Conservation (phyloP, 2,329 filamentous ascomycete genomes). For the Rhynchosporium agropyri region DNA sequence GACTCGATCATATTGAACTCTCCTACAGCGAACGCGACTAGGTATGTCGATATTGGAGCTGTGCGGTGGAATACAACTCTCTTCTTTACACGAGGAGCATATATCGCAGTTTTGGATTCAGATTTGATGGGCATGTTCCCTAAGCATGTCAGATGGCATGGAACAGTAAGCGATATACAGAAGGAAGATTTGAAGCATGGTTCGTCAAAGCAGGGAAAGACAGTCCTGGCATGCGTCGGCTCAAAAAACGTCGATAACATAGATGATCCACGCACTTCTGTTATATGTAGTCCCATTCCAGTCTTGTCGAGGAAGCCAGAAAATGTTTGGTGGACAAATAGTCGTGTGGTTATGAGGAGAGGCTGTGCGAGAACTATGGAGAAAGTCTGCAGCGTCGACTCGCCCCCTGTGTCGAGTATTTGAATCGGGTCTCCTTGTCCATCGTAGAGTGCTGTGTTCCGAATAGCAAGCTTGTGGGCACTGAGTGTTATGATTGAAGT, state of each 20-base stretch:
- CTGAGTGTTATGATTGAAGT: slow-evolving; percentile 67
- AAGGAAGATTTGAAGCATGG: slow-evolving; percentile 71
- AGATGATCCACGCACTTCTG: slow-evolving; percentile 62
- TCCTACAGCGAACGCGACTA: slow-evolving; percentile 70
- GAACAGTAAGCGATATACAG: slow-evolving; percentile 66
- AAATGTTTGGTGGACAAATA: slow-evolving; percentile 63
- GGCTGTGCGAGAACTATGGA: slow-evolving; percentile 62
- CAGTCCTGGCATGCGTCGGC: slow-evolving; percentile 65
- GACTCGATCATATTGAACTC: slow-evolving; percentile 70
- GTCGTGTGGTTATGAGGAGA: slow-evolving; percentile 61
- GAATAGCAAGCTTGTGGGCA: slow-evolving; percentile 64
- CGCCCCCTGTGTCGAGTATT: slow-evolving; percentile 6
- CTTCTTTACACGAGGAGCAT: slow-evolving; percentile 56
- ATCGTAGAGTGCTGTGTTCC: slow-evolving; percentile 42
- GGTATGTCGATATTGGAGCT: slow-evolving; percentile 72
- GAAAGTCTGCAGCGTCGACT: slow-evolving; percentile 45
- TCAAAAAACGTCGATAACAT: slow-evolving; percentile 73
- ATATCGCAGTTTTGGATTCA: background rate
- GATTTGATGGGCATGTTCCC: slow-evolving; percentile 65
- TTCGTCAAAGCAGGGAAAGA: slow-evolving; percentile 75
- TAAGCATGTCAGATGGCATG: slow-evolving; percentile 66
- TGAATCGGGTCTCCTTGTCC: slow-evolving; percentile 10
- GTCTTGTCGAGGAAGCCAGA: slow-evolving; percentile 58
- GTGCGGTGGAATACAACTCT: slow-evolving; percentile 69
- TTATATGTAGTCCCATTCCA: slow-evolving; percentile 61